Percentiles rank a stretch among this genome's conserved stretches.
Conservation (phyloP, 768 basidiomycete species). For the Dacryopinax primogenitus region DNA sequence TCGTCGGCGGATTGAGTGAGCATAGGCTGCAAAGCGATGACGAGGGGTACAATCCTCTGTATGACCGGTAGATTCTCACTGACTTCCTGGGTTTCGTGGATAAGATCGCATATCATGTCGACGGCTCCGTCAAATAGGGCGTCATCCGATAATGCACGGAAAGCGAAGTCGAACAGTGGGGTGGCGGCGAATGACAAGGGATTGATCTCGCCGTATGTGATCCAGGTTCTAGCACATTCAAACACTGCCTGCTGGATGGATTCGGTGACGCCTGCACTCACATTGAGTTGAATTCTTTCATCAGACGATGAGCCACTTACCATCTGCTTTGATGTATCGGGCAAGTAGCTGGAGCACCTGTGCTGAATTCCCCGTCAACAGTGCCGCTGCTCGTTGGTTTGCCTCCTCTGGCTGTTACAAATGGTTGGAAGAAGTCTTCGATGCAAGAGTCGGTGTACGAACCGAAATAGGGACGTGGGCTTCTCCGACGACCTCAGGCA, state of each 20-base stretch:
- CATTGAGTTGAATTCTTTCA: not conserved
- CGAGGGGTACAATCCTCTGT: slow-evolving; percentile 71
- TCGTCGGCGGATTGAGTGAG: slow-evolving; percentile 56
- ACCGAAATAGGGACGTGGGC: slow-evolving; percentile 80
- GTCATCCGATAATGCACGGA: slow-evolving; percentile 71
- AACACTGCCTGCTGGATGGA: slow-evolving; percentile 72
- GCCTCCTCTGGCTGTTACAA: slow-evolving; percentile 54
- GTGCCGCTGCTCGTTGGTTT: slow-evolving; percentile 40
- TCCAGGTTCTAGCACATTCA: slow-evolving; percentile 74
- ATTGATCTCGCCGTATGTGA: slow-evolving; percentile 71
- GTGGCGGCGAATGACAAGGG: slow-evolving; percentile 51
- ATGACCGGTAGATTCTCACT: slow-evolving; percentile 87
- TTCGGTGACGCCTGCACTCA: slow-evolving; percentile 57
- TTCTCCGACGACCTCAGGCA: slow-evolving; percentile 86
- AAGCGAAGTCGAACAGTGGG: slow-evolving; percentile 68
- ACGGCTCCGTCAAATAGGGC: slow-evolving; percentile 88
- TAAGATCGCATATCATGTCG: slow-evolving; percentile 82
- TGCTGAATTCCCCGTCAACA: slow-evolving; percentile 55
- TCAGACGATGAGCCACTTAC: slow-evolving; percentile 34
- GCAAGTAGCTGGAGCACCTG: slow-evolving; percentile 65
- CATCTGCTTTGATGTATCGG: slow-evolving; percentile 79
- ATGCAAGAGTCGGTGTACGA: slow-evolving; percentile 26
- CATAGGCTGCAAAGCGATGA: slow-evolving; percentile 57
- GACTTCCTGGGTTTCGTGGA: slow-evolving; percentile 96
- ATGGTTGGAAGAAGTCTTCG: not conserved